These are phyloP conservation scores for Phallus indusiatus DNA, from an alignment of 768 basidiomycete species.

Conservation along the genomic window DNA sequence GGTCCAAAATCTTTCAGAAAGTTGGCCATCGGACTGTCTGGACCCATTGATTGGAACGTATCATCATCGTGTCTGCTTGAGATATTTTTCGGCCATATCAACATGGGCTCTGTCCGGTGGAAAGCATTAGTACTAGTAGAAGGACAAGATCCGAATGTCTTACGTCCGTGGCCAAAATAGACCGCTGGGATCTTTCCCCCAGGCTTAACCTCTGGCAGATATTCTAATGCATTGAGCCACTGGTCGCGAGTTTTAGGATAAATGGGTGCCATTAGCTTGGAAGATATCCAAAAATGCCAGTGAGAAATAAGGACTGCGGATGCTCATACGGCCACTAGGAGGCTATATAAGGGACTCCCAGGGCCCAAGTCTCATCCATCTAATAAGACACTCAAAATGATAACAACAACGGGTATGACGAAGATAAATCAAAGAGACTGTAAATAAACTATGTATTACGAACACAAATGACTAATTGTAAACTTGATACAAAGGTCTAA, in stretches of 20 bases:
- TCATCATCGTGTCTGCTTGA: not conserved
- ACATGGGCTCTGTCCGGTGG: constrained; percentile 25
- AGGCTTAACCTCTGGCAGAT: constrained; percentile 41
- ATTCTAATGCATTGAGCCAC: constrained; percentile 46
- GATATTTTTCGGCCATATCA: constrained; percentile 28
- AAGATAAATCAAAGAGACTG: not conserved
- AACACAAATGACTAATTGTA: constrained; percentile 57
- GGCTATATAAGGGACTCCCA: too few species aligned
- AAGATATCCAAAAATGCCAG: not conserved
- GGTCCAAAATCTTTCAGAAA: constrained; percentile 65
- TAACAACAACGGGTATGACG: too few species aligned
- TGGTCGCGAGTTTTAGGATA: constrained; percentile 28
- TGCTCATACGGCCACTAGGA: too few species aligned
- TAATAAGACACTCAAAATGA: too few species aligned
- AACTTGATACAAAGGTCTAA: constrained; percentile 83
- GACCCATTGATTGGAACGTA: constrained; percentile 26
- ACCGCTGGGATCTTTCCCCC: constrained; percentile 53
- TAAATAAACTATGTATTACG: not conserved
- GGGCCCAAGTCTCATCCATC: too few species aligned
- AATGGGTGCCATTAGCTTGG: not conserved
- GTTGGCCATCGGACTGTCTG: constrained; percentile 41
- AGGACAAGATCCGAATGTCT: not conserved
- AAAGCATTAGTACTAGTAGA: not conserved
- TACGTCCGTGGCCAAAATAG: constrained; percentile 66
- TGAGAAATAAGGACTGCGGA: not conserved